Percentiles rank a stretch among this genome's conserved stretches.
Conservation (phyloP, 176 grass and related monocot species). For the Phragmites australis region DNA sequence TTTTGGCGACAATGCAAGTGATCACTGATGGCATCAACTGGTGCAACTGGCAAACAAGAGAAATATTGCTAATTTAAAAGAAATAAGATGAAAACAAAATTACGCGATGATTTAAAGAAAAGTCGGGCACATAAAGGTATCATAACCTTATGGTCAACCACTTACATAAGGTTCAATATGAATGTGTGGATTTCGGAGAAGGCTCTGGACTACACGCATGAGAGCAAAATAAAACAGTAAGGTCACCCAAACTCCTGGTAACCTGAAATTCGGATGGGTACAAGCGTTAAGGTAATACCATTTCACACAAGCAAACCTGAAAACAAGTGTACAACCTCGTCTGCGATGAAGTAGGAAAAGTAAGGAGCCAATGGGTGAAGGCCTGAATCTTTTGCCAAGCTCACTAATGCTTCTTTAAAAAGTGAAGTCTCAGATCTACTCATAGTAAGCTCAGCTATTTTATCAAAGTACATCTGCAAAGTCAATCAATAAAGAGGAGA, state of each 20-base stretch:
- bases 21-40: conserved; percentile 94
- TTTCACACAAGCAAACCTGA: neutral
- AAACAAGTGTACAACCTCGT: conserved; percentile 59
- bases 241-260: conserved; percentile 76
- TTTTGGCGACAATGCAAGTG: conserved; percentile 86
- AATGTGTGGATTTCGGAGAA: conserved; percentile 91
- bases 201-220: conserved; percentile 83
- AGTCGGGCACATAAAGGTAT: neutral
- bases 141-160: conserved; percentile 20
- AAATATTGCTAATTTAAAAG: conserved; percentile 27
- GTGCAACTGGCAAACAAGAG: conserved; percentile 63
- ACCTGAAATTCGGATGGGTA: conserved; percentile 61
- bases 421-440: conserved; percentile 60
- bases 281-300: conserved; percentile 26
- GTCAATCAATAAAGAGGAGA: conserved; percentile 36
- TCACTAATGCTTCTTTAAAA: conserved; percentile 92
- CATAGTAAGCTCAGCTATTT: conserved; percentile 90
- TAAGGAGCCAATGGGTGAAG: conserved; percentile 95
- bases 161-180: conserved; percentile 99
- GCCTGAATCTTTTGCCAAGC: conserved; percentile 87
- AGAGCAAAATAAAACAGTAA: conserved; percentile 89
- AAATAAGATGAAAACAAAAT: conserved; percentile 8
- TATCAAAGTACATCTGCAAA: conserved; percentile 94
- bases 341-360: conserved; percentile 90
- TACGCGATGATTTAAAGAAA: neutral